Base-by-base conservation (phyloP, 1,139 yeast species). In the Pichia terricola region DNA sequence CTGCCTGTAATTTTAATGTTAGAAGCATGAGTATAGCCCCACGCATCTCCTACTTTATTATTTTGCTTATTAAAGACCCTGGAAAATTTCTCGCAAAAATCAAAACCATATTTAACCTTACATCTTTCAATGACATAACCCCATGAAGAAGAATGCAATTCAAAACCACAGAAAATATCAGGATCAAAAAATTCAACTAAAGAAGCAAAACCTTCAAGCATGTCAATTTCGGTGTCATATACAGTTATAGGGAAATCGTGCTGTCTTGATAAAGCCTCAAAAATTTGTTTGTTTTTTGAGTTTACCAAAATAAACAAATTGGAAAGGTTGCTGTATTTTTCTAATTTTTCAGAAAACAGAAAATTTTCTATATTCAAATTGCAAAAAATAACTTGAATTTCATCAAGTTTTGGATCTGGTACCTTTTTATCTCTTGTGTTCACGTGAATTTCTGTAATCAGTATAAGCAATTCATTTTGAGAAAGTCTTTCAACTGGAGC, bases 11-110 rank as follows among this genome's bases (percentile, higher is more conserved):
- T 70, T 40, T 62, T 65, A 27, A 86, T 71, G 3, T 75, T 76
- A 0, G 95, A 75, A 0, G 94, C 84, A 57, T 84, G 91, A 0
- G 83, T 76, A 50, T 75, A 78, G 0, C 95, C 95, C 94, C 95
- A 87, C 35, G 79, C 65, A 56, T 86, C 94, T 3, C 79, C 79
- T 40, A 71, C 61, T 56, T 75, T 79, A 32, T 77, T 79, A 41
- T 69, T 70, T 40, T 72, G 67, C 40, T 72, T 72, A 36, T 50
- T 55, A 1, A 57, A 62, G 1, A 78, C 80, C 41, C 91, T 61
- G 0, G 85, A 73, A 2, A 81, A 58, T 40, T 71, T 68, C 1
- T 61, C 61, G 25, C 67, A 63, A n/a, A 87, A 55, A 53, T 85
- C 82, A 26, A 72, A 63, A 3, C 74, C 75, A 53, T 69, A 69